These are phyloP conservation scores for Claviceps digitariae DNA, from an alignment of 2,329 filamentous ascomycete genomes.

Conservation along the genomic window DNA sequence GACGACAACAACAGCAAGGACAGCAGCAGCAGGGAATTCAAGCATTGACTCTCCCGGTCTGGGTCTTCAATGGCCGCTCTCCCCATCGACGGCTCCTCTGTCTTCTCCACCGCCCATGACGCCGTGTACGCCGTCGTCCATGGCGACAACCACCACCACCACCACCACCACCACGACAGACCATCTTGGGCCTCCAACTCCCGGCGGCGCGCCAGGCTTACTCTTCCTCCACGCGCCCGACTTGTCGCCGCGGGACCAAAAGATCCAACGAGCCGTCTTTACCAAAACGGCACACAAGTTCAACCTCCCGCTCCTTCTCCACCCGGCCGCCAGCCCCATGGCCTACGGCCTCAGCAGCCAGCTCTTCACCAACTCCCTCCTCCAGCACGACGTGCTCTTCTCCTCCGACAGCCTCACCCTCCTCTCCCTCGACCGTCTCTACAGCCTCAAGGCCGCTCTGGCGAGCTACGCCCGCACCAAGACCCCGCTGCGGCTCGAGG, in stretches of 20 bases:
- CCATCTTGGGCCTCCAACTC: constrained; percentile 16
- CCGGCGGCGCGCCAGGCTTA: constrained; percentile 33
- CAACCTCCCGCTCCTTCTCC: constrained; percentile 24
- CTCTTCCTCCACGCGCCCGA: constrained; percentile 35
- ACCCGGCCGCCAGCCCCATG: constrained; percentile 29
- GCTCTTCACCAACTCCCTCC: constrained; percentile 41
- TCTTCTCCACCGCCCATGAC: constrained; percentile 31
- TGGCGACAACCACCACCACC: constrained; percentile 10
- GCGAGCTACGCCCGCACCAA: constrained; percentile 38
- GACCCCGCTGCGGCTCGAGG: constrained; percentile 35
- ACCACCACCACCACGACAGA: constrained; percentile 12
- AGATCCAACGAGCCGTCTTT: constrained; percentile 32
- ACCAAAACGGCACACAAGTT: constrained; percentile 37
- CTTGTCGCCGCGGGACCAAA: constrained; percentile 33
- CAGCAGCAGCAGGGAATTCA: background rate
- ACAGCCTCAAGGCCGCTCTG: constrained; percentile 50
- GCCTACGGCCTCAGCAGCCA: constrained; percentile 33
- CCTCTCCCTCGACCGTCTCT: constrained; percentile 46
- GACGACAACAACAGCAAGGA: background rate
- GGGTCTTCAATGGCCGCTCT: constrained; percentile 10
- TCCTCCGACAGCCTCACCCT: constrained; percentile 45
- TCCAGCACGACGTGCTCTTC: constrained; percentile 49
- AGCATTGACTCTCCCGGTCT: constrained; percentile 15
- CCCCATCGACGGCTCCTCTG: constrained; percentile 24
- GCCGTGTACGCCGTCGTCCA: constrained; percentile 29